These are phyloP conservation scores for Cinnamomum chago DNA, from an alignment of 164 flowering plant genomes.

Conservation along the genomic window DNA sequence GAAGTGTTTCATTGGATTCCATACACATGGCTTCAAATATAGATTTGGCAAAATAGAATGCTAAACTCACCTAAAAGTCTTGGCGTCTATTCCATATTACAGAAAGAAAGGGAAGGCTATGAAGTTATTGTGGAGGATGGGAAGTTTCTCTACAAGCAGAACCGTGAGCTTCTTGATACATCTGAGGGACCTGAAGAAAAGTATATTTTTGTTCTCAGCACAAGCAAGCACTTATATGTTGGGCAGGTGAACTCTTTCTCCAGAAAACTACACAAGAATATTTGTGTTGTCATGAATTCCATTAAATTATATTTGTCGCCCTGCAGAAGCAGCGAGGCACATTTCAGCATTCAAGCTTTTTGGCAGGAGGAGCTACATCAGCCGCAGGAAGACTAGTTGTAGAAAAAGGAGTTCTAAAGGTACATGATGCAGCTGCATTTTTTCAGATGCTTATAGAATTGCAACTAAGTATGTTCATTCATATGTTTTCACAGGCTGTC, in stretches of 20 bases:
- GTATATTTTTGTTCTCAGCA: conserved; percentile 96
- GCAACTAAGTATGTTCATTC: not conserved
- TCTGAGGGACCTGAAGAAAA: conserved; percentile 48
- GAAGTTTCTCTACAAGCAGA: conserved; percentile 54
- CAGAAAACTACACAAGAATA: not conserved
- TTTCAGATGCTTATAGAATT: not conserved
- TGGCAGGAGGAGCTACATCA: conserved; percentile 95
- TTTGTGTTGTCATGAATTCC: too few species aligned
- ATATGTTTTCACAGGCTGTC: conserved; percentile 50
- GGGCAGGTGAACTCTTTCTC: conserved; percentile 30
- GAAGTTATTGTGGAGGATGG: conserved; percentile 67
- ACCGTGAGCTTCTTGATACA: conserved; percentile 52
- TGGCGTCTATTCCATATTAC: conserved; percentile 8
- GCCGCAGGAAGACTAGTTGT: conserved; percentile 87
- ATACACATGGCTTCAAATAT: too few species aligned
- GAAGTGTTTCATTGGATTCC: conserved; percentile 9
- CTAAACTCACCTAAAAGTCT: not conserved
- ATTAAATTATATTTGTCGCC: not conserved
- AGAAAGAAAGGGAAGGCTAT: conserved; percentile 73
- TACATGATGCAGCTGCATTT: conserved; percentile 13
- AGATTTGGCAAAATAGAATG: not conserved
- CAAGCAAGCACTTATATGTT: conserved; percentile 66
- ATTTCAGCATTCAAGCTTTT: conserved; percentile 94
- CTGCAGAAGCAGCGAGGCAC: conserved; percentile 65
- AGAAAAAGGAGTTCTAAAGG: conserved; percentile 70